Conservation (phyloP, 257 asterid species). For the Eucommia ulmoides region DNA sequence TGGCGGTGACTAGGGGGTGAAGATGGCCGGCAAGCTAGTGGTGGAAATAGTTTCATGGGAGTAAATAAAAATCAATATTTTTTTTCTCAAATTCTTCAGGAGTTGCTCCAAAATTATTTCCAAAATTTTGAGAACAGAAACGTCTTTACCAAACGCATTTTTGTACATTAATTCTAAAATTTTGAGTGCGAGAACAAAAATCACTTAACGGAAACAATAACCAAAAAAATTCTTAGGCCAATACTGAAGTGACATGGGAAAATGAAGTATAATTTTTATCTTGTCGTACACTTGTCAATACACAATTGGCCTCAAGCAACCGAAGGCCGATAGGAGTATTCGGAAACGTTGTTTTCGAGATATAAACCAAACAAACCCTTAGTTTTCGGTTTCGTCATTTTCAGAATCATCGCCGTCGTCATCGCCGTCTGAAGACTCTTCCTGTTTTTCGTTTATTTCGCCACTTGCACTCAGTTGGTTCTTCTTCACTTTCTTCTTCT, state of each 20-base stretch:
- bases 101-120: too few relatives aligned
- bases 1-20: too few relatives aligned
- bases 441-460: conserved; percentile 33
- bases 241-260: background rate
- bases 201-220: background rate
- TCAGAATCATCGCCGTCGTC: conserved; percentile 46
- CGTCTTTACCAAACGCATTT: too few relatives aligned
- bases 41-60: too few relatives aligned
- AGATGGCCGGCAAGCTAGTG: too few relatives aligned
- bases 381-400: conserved; percentile 20
- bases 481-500: conserved; percentile 56
- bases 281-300: background rate
- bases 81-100: too few relatives aligned
- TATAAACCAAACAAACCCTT: conserved; percentile 1
- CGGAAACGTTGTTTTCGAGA: too few relatives aligned
- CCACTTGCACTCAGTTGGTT: conserved; percentile 22
- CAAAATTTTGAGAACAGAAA: too few relatives aligned
- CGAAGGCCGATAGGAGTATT: too few relatives aligned
- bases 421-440: conserved; percentile 42
- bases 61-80: too few relatives aligned
- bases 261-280: background rate
- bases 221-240: background rate
- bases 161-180: too few relatives aligned
- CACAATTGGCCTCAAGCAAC: background rate
- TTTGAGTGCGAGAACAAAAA: too few relatives aligned